These are phyloP conservation scores for Calycina herbarum DNA, from an alignment of 2,329 filamentous ascomycete species.

Conservation along the genomic window DNA sequence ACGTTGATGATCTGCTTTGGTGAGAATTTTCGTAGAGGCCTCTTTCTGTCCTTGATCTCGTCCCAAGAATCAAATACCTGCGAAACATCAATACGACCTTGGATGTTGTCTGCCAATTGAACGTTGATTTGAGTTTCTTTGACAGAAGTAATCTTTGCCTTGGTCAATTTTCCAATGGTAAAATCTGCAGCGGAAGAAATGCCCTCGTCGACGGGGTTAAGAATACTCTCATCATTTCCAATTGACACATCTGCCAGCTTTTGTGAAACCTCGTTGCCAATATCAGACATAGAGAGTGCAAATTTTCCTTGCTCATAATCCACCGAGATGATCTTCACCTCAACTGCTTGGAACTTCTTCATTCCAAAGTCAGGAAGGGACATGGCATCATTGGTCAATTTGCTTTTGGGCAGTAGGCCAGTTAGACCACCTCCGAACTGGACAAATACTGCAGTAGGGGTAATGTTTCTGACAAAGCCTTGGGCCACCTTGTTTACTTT, in stretches of 20 bases:
- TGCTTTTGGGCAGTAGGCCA: slow-evolving; percentile 76
- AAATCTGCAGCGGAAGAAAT: slow-evolving; percentile 71
- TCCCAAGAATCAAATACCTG: slow-evolving; percentile 89
- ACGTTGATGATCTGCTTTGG: slow-evolving; percentile 70
- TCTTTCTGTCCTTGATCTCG: slow-evolving; percentile 78
- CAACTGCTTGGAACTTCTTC: slow-evolving; percentile 72
- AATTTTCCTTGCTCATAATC: slow-evolving; percentile 72
- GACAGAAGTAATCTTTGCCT: slow-evolving; percentile 77
- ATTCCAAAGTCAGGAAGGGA: slow-evolving; percentile 75
- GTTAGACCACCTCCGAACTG: slow-evolving; percentile 78
- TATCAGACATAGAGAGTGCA: slow-evolving; percentile 56
- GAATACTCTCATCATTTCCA: slow-evolving; percentile 42
- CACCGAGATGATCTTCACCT: slow-evolving; percentile 69
- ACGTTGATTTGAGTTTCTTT: slow-evolving; percentile 94
- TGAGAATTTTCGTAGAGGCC: slow-evolving; percentile 74
- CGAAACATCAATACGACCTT: slow-evolving; percentile 90
- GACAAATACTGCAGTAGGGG: slow-evolving; percentile 79
- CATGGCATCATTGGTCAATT: slow-evolving; percentile 70
- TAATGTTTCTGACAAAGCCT: slow-evolving; percentile 85
- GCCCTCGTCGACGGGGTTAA: slow-evolving; percentile 64
- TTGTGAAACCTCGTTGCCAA: slow-evolving; percentile 49
- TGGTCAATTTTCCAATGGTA: slow-evolving; percentile 68
- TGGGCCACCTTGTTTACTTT: slow-evolving; percentile 66
- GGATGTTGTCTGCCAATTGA: slow-evolving; percentile 79
- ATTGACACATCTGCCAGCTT: slow-evolving; percentile 36